Percentiles rank a stretch among this genome's conserved stretches.
Evolutionary conservation across 768 basidiomycete genomes (phyloP).

Genomic region (Lyophyllum decastes): DNA sequence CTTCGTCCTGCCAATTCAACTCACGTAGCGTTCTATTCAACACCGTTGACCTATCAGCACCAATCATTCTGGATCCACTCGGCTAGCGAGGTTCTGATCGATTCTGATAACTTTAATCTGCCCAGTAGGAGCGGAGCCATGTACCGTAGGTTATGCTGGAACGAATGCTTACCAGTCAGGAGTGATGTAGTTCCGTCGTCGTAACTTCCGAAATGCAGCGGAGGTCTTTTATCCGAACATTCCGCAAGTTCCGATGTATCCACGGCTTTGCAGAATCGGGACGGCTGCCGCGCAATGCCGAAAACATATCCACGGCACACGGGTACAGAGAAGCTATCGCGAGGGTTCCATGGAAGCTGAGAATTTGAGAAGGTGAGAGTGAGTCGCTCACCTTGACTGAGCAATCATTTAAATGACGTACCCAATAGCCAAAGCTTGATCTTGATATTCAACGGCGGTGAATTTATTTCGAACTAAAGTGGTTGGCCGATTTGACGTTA

Average conservation of each 20-base stretch:
- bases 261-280: too few relatives aligned
- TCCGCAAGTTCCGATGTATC: not conserved
- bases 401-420: conserved; percentile 1
- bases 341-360: conserved; percentile 1
- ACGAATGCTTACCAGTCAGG: not conserved
- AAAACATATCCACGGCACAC: too few relatives aligned
- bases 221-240: not conserved
- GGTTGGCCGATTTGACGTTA: not conserved
- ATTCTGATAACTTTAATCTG: not conserved
- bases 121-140: not conserved
- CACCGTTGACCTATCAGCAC: not conserved
- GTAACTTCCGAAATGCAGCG: not conserved
- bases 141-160: not conserved
- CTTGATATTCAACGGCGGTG: not conserved
- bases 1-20: not conserved
- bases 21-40: not conserved
- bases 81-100: not conserved
- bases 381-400: not conserved
- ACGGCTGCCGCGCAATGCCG: too few relatives aligned
- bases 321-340: not conserved
- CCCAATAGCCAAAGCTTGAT: not conserved
- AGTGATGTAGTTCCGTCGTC: too few relatives aligned
- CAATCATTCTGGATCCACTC: not conserved
- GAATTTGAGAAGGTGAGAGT: not conserved
- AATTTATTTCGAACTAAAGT: not conserved